phyloP scores from a whole-genome alignment of 441 rosid species.

The Pelargonium australe region DNA sequence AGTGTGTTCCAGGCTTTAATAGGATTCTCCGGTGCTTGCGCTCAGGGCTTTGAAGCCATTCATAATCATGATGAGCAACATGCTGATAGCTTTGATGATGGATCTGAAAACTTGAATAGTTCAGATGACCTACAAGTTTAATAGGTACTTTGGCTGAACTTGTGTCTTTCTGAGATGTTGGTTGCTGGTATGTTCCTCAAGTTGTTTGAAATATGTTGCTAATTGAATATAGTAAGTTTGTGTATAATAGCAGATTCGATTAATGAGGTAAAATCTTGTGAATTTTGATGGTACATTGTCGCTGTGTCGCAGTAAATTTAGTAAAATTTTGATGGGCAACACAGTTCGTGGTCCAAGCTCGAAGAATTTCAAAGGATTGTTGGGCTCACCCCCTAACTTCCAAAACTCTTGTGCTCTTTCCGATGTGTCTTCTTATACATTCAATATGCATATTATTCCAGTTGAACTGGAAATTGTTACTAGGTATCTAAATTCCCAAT shows the following conservation, averaged over 20 bases:
- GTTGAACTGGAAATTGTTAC: too few relatives aligned
- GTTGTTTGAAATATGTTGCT: not conserved
- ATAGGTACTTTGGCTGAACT: not conserved
- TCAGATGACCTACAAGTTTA: not conserved
- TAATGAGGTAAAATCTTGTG: slow-evolving; percentile 1
- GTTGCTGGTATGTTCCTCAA: not conserved
- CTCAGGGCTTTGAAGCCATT: slow-evolving; percentile 51
- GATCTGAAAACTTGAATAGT: slow-evolving; percentile 28
- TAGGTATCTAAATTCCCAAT: too few relatives aligned
- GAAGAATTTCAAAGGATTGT: too few relatives aligned
- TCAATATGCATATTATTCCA: too few relatives aligned
- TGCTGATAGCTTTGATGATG: slow-evolving; percentile 23
- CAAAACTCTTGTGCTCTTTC: too few relatives aligned
- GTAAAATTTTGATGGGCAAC: too few relatives aligned
- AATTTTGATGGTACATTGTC: not conserved
- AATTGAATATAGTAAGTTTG: slow-evolving; percentile 7
- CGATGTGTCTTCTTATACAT: too few relatives aligned
- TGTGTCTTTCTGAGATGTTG: not conserved
- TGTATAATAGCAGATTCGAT: slow-evolving; percentile 5
- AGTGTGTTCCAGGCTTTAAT: slow-evolving; percentile 60
- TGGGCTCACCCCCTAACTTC: too few relatives aligned
- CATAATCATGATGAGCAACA: slow-evolving; percentile 20
- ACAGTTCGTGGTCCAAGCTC: too few relatives aligned
- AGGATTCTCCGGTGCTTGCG: slow-evolving; percentile 52
- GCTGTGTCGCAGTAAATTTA: too few relatives aligned